Evolutionary conservation across 805 yeast species (phyloP).

Genomic region (Saturnispora diversa): DNA sequence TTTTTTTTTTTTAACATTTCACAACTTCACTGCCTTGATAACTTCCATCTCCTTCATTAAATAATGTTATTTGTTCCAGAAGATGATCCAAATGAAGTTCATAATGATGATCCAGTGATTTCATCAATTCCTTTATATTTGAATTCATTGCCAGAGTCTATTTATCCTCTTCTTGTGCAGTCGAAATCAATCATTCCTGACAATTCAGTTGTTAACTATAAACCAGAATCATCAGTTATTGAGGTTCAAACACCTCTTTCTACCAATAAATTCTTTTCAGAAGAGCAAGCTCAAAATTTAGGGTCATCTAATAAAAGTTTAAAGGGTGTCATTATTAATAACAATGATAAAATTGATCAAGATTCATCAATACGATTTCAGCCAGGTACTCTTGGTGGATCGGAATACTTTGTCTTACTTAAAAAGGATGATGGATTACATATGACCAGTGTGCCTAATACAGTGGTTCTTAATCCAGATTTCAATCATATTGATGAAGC

Average conservation of each 20-base stretch:
- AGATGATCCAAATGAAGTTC: constrained; percentile 19
- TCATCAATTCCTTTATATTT: constrained; percentile 52
- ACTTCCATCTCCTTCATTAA: background rate
- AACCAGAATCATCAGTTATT: constrained; percentile 52
- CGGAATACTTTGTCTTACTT: constrained; percentile 35
- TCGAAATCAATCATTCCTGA: constrained; percentile 44
- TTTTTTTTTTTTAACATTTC: background rate
- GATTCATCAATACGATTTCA: constrained; percentile 14
- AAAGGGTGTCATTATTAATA: constrained; percentile 57
- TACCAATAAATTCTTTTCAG: constrained; percentile 60
- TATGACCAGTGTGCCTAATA: constrained; percentile 54
- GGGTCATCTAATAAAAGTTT: constrained; percentile 52
- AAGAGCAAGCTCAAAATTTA: constrained; percentile 48
- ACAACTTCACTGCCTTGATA: constrained; percentile 3
- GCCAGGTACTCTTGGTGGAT: constrained; percentile 18
- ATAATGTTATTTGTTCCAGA: constrained; percentile 16
- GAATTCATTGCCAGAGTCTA: constrained; percentile 17
- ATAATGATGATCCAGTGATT: constrained; percentile 39
- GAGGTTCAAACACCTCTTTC: constrained; percentile 75
- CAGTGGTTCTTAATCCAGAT: constrained; percentile 73
- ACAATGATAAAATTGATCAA: constrained; percentile 22
- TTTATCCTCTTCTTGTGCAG: constrained; percentile 40
- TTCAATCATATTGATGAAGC: constrained; percentile 68
- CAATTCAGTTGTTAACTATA: constrained; percentile 33
- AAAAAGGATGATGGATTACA: constrained; percentile 38